Evolutionary conservation across 192 early-diverging fungal species (phyloP).

Genomic region (Coemansia sp.): DNA sequence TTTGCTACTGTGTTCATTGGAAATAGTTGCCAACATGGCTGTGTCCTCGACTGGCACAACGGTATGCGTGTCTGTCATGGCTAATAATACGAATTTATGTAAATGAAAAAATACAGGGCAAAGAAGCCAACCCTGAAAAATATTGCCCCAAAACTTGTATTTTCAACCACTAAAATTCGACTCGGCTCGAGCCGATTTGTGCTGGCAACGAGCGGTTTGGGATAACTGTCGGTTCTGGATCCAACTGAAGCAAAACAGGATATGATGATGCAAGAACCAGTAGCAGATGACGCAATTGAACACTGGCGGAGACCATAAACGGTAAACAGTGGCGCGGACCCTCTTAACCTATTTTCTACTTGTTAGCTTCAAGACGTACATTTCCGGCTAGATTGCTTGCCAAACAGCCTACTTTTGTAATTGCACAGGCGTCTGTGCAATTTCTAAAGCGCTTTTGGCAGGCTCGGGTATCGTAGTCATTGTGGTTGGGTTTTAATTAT

Average conservation of each 20-base stretch:
- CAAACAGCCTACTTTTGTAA: too few relatives aligned
- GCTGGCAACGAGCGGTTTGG: background rate
- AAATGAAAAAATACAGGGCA: background rate
- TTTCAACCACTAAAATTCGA: background rate
- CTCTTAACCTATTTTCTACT: background rate
- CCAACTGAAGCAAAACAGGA: background rate
- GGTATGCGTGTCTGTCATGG: background rate
- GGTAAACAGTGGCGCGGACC: background rate
- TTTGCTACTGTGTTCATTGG: background rate
- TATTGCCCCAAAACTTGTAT: background rate
- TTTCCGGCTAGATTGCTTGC: too few relatives aligned
- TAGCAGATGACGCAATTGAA: conserved; percentile 2
- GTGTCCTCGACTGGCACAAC: background rate
- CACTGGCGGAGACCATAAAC: background rate
- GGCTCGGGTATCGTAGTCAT: too few relatives aligned
- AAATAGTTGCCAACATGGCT: background rate
- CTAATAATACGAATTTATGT: background rate
- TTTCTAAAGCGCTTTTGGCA: too few relatives aligned
- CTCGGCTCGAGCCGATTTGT: background rate
- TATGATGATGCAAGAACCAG: conserved; percentile 1
- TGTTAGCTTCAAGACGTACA: too few relatives aligned
- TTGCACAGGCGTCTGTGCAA: too few relatives aligned
- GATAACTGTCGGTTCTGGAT: background rate
- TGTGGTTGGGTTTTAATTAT: too few relatives aligned
- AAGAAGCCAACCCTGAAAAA: background rate